phyloP scores from a whole-genome alignment of 345 rosid genomes.

The Ailanthus altissimus region DNA sequence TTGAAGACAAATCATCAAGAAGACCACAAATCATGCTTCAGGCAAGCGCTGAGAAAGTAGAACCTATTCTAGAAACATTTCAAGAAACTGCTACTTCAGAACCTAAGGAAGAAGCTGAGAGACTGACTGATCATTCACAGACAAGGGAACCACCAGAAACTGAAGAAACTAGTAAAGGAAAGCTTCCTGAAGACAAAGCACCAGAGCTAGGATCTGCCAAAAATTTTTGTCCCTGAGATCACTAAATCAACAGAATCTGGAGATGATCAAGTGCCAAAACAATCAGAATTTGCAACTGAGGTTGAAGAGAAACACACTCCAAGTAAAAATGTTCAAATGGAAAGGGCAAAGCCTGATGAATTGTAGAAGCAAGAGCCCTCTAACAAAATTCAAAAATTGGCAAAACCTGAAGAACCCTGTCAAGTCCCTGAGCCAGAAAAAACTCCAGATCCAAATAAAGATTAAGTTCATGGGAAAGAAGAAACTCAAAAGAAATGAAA shows the following conservation, averaged over 20 bases:
- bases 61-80: neutral
- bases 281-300: slow-evolving; percentile 10
- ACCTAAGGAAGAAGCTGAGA: slow-evolving; percentile 3
- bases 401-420: neutral
- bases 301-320: slow-evolving; percentile 8
- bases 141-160: slow-evolving; percentile 1
- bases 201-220: slow-evolving; percentile 2
- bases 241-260: too few species aligned
- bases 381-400: slow-evolving; percentile 11
- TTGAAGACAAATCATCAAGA: neutral
- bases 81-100: neutral
- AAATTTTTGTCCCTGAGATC: neutral
- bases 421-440: slow-evolving; percentile 11
- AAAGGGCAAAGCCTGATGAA: slow-evolving; percentile 19
- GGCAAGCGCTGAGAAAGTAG: slow-evolving; percentile 9
- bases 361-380: slow-evolving; percentile 17
- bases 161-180: slow-evolving; percentile 4
- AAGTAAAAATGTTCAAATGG: neutral
- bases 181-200: slow-evolving; percentile 17
- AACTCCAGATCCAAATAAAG: too few species aligned
- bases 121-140: too few species aligned
- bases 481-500: too few species aligned
- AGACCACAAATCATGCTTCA: neutral
- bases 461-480: too few species aligned
- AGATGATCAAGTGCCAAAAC: neutral